Evolutionary conservation across 495 filamentous ascomycete genomes (phyloP), one percentile per base, ranked within the genome.

Genomic region (Penicillium angulare): DNA sequence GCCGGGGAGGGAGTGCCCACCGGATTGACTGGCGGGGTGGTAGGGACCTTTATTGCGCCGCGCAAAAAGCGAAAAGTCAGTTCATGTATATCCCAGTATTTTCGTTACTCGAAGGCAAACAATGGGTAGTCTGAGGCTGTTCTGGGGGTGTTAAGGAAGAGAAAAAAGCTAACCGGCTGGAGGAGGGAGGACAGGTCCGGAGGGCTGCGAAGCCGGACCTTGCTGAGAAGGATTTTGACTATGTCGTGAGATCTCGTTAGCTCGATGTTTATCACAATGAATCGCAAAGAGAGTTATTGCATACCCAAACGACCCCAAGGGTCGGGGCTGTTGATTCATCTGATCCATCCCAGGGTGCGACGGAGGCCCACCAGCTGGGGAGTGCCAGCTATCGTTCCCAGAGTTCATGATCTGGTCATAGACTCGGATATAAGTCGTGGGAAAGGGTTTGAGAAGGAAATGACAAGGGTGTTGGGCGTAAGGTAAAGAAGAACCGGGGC

Each of bases 1-100:
- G 22, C 75, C 75, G 20, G 79, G 76, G 29, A 82, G 68, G 35
- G 70, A 74, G 52, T 80, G 79, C 7, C 77, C 72, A 31, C 69
- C 67, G 5, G 78, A 59, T 52, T 80, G 77, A 44, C 63, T 64
- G 24, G 53, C 56, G 26, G 74, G 59, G 38, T 77, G 74, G 44
- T 75, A 78, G 2, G 74, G 64, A 29, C 65, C 74, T 77, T 40
- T 10, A 43, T 26, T 18, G 10, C n/a, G 31, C 57, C 49, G 59
- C 36, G 67, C 23, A 34, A 34, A n/a, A n/a, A n/a, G n/a, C n/a
- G n/a, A n/a, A n/a, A 38, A 27, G 57, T 74, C 49, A 71, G 68
- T 56, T 27, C 9, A 5, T 17, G 20, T 8, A 1, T 27, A 31
- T 24, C 18, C 23, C 9, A n/a, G 27, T 26, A 27, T n/a, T n/a